Evolutionary conservation across 352 stramenopile genomes (phyloP), one percentile per base, ranked within the genome.

Genomic region (Blastocystis sp.): DNA sequence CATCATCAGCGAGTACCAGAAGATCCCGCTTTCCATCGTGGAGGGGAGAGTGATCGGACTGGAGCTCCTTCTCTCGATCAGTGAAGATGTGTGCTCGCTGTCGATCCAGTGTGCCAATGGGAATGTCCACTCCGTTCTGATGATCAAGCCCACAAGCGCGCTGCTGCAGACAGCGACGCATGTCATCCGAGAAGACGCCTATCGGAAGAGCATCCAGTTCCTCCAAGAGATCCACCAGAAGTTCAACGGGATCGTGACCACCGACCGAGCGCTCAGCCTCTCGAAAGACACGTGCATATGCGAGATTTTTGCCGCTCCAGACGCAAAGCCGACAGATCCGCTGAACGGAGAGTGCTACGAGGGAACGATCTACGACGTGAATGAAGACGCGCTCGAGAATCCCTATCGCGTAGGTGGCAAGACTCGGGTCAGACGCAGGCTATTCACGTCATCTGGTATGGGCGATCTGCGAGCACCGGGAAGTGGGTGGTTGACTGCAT

Each of bases 321-420:
- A 15, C 20, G 34, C 43, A 79, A 18, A 18, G 23, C 15, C 29
- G 20, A 11, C 34, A 11, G 23, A 15, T 59, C 68, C 18, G 29
- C 29, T 34, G 20, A 79, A 34, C 5, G 68, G 68, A 18, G 68
- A 79, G 50, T 56, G 20, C 6, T 79, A 79, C 20, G 68, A 79
- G 45, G 68, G 68, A 79, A 5, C 29, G 13, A 37, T 79, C 7
- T 79, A 79, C 39, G 68, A 79, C 45, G 39, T 79, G 9, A n/a
- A 26, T 34, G 68, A 79, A n/a, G 68, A 79, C 45, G 68, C 68
- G 37, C 37, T 79, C 23, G 68, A 79, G 68, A 79, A 79, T 79
- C 68, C 68, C 18, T 79, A 79, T 79, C 68, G 59, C 29, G 68
- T 79, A 79, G 43, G 6, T 26, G 26, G 54, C 29, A 9, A 20